Conservation (phyloP, 805 yeast genomes). For the Kockiozyma suomiensis region DNA sequence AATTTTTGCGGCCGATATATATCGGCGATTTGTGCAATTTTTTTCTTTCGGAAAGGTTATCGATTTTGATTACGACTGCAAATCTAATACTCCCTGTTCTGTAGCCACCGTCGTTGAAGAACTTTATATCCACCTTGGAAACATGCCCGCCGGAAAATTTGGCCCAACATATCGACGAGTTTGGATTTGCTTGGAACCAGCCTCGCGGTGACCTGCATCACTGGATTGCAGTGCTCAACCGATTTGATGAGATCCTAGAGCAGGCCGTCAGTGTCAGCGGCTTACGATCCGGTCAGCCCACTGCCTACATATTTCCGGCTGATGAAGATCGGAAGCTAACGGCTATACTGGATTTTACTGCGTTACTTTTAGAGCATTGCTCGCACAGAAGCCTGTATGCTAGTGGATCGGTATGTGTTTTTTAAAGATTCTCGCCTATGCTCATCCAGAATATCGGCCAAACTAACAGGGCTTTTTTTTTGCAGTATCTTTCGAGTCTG, state of each 20-base stretch:
- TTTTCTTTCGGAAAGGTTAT: too few relatives aligned
- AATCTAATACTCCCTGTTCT: neutral
- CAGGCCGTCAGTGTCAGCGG: constrained; percentile 56
- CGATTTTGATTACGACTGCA: neutral
- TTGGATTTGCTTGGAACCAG: constrained; percentile 28
- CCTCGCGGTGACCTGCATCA: constrained; percentile 70
- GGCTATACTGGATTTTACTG: constrained; percentile 63
- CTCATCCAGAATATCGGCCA: neutral
- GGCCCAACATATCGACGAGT: constrained; percentile 15
- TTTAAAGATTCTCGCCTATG: neutral
- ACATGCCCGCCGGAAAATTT: constrained; percentile 24
- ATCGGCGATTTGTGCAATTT: too few relatives aligned
- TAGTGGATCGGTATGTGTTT: constrained; percentile 22
- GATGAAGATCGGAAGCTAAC: constrained; percentile 53
- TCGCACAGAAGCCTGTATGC: constrained; percentile 64
- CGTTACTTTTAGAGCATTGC: constrained; percentile 66
- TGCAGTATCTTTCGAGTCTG: constrained; percentile 53
- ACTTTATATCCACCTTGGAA: constrained; percentile 22
- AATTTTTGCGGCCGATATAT: neutral
- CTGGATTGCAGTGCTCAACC: constrained; percentile 77
- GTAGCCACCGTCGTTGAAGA: constrained; percentile 29
- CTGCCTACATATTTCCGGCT: constrained; percentile 49
- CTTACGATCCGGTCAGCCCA: constrained; percentile 51
- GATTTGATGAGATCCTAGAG: constrained; percentile 70
- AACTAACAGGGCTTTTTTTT: neutral